Evolutionary conservation across 2,329 filamentous ascomycete species (phyloP).

Genomic region (Gyromitra esculenta): DNA sequence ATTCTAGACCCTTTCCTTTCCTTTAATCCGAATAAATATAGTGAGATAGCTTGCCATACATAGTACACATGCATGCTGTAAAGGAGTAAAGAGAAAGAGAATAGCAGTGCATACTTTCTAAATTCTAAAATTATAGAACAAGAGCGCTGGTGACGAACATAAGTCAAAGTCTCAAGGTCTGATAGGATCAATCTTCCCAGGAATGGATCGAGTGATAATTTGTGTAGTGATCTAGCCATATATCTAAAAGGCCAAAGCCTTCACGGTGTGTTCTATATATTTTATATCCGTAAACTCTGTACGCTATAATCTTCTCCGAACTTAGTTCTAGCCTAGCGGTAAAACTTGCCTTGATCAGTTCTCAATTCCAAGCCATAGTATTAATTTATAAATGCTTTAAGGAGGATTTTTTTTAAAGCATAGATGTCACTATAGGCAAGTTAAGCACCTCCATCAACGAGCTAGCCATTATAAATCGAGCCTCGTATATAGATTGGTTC

Average conservation of each 20-base stretch:
- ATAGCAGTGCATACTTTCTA: not conserved
- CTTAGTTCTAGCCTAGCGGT: too few species aligned
- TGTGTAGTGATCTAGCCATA: not conserved
- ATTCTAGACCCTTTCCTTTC: not conserved
- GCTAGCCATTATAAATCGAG: too few species aligned
- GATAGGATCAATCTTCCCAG: not conserved
- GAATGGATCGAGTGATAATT: not conserved
- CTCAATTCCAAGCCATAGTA: too few species aligned
- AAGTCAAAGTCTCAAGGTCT: not conserved
- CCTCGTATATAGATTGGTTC: too few species aligned
- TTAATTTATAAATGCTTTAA: too few species aligned
- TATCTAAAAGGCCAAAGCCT: not conserved
- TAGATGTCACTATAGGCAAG: too few species aligned
- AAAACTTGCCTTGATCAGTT: too few species aligned
- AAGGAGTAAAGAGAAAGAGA: too few species aligned
- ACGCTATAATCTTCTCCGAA: not conserved
- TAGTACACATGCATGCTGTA: not conserved
- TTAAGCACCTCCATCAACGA: too few species aligned
- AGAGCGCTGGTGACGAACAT: not conserved
- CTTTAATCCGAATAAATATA: not conserved
- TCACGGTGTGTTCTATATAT: not conserved
- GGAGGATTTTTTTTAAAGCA: too few species aligned
- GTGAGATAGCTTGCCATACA: not conserved
- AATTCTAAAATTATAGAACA: not conserved
- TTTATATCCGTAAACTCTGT: not conserved